These are phyloP conservation scores for Lentinula guzmanii DNA, from an alignment of 768 basidiomycete genomes.

Conservation along the genomic window DNA sequence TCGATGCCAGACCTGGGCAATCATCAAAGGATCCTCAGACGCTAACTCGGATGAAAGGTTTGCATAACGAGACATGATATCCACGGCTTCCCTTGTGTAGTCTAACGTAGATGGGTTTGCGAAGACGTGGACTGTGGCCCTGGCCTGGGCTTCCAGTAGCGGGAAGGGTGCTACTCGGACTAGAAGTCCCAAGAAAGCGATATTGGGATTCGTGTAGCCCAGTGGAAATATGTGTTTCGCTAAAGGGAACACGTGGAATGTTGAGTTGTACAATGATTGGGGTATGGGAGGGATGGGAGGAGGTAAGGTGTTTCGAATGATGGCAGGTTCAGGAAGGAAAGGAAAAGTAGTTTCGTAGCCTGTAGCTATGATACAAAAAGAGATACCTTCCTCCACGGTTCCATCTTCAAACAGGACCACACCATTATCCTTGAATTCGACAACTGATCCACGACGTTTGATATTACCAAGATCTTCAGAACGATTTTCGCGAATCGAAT, in stretches of 20 bases:
- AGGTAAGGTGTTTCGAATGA: constrained; percentile 29
- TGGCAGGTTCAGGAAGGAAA: constrained; percentile 39
- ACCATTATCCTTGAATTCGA: constrained; percentile 34
- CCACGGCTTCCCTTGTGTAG: constrained; percentile 36
- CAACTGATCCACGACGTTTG: constrained; percentile 35
- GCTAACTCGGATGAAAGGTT: constrained; percentile 24
- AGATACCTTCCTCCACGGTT: constrained; percentile 44
- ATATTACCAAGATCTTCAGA: constrained; percentile 26
- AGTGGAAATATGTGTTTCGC: constrained; percentile 67
- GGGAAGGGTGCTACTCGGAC: constrained; percentile 66
- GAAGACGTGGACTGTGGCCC: constrained; percentile 53
- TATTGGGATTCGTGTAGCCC: constrained; percentile 19
- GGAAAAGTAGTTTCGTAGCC: constrained; percentile 66
- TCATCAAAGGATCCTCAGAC: constrained; percentile 23
- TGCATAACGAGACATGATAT: constrained; percentile 44
- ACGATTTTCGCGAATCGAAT: constrained; percentile 39
- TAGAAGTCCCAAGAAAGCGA: constrained; percentile 62
- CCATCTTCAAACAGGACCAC: constrained; percentile 57
- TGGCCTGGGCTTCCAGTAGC: constrained; percentile 72
- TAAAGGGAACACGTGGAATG: constrained; percentile 64
- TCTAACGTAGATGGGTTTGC: constrained; percentile 46
- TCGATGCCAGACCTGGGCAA: constrained; percentile 54
- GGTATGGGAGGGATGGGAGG: constrained; percentile 46
- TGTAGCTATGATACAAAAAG: constrained; percentile 68
- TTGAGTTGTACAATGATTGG: constrained; percentile 52